A percentile compares a stretch with the other conserved stretches of the same genome.
phyloP scores from a whole-genome alignment of 1,139 yeast species.

The Yamadazyma jaroonii region DNA sequence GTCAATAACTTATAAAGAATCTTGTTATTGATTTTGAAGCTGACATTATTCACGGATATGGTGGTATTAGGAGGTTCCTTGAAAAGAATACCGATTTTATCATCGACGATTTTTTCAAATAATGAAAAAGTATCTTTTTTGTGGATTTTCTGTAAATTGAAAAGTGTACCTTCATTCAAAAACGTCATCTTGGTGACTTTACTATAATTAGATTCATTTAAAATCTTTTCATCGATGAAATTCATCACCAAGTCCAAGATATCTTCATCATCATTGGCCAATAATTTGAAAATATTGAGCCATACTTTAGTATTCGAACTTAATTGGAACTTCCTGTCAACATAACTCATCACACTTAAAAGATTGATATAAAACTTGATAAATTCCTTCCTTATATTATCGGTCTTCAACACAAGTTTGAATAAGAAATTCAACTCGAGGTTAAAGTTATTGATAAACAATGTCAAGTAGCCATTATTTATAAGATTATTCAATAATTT shows the following conservation, averaged over 20 bases:
- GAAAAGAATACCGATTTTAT: conserved; percentile 60
- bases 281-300: conserved; percentile 30
- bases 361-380: conserved; percentile 60
- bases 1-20: conserved; percentile 61
- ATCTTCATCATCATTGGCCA: conserved; percentile 54
- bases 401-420: conserved; percentile 57
- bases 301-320: conserved; percentile 11
- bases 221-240: conserved; percentile 48
- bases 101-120: conserved; percentile 54
- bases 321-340: conserved; percentile 14
- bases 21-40: conserved; percentile 63
- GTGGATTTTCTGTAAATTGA: conserved; percentile 50
- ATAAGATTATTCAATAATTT: conserved; percentile 53
- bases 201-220: conserved; percentile 60
- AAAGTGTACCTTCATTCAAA: conserved; percentile 74
- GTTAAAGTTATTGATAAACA: conserved; percentile 66
- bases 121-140: conserved; percentile 23
- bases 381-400: conserved; percentile 54
- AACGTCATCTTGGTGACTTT: conserved; percentile 72
- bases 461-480: conserved; percentile 48
- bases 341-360: conserved; percentile 13
- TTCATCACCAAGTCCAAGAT: conserved; percentile 40
- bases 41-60: conserved; percentile 41
- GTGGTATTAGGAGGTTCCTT: conserved; percentile 22
- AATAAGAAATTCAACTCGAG: conserved; percentile 60